phyloP scores from a whole-genome alignment of 176 grass and related monocot genomes.

The Metroxylon sagu region DNA sequence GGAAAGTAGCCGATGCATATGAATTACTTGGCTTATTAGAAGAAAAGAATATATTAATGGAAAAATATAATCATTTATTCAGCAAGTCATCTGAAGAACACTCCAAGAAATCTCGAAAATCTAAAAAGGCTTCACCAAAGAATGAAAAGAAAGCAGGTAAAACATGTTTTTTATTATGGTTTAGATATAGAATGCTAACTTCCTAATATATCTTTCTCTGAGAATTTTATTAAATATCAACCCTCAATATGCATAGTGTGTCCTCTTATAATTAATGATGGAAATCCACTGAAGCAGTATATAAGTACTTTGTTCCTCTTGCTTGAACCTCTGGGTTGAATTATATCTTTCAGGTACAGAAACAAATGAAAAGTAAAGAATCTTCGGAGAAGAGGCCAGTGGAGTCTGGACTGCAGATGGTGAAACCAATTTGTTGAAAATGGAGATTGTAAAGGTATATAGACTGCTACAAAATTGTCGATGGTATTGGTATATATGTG shows the following conservation, averaged over 20 bases:
- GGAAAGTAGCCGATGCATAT: constrained; percentile 78
- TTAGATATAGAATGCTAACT: too few species aligned
- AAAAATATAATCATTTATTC: constrained; percentile 54
- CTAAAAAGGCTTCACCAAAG: constrained; percentile 20
- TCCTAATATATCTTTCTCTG: too few species aligned
- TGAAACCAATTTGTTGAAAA: neutral
- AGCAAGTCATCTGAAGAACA: constrained; percentile 28
- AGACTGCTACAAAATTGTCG: too few species aligned
- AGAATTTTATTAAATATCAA: too few species aligned
- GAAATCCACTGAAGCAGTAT: neutral
- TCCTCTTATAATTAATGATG: too few species aligned
- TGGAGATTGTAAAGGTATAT: too few species aligned
- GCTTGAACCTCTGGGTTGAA: too few species aligned
- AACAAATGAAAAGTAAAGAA: constrained; percentile 9
- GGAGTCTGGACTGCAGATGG: constrained; percentile 2
- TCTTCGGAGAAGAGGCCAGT: constrained; percentile 3
- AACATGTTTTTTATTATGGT: too few species aligned
- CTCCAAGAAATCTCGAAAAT: constrained; percentile 26
- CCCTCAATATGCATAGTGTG: too few species aligned
- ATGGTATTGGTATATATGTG: too few species aligned
- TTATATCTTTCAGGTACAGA: constrained; percentile 12
- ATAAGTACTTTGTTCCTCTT: neutral
- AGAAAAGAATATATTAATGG: constrained; percentile 58
- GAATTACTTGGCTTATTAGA: constrained; percentile 64
- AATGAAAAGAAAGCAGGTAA: constrained; percentile 13